A percentile compares a stretch with the other conserved stretches of the same genome.
Evolutionary conservation across 352 stramenopile genomes (phyloP).

Genomic region (Globisporangium radiosum): DNA sequence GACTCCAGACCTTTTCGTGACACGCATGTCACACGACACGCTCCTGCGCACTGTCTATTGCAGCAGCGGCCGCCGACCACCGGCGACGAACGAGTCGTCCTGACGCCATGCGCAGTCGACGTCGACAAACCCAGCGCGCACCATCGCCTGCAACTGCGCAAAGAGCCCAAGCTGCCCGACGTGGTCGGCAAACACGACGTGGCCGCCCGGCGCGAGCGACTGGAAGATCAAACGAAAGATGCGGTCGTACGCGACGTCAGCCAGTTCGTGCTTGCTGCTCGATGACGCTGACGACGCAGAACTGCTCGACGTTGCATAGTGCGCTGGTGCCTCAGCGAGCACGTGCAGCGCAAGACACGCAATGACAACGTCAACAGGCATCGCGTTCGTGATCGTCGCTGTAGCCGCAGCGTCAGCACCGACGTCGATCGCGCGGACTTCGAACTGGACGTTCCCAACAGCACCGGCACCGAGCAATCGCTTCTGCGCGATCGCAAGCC

Average conservation of each 20-base stretch:
- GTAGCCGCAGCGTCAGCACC: background rate
- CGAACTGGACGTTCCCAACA: conserved; percentile 19
- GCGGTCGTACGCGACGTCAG: conserved; percentile 33
- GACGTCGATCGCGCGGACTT: conserved; percentile 11
- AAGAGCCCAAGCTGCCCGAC: conserved; percentile 64
- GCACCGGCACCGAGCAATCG: conserved; percentile 19
- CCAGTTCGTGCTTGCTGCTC: background rate
- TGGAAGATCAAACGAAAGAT: conserved; percentile 51
- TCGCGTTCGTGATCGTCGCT: conserved; percentile 12
- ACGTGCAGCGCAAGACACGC: conserved; percentile 68
- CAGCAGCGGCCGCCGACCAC: conserved; percentile 30
- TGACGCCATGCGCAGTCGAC: conserved; percentile 73
- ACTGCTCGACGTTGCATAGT: conserved; percentile 24
- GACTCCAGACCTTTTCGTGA: no score
- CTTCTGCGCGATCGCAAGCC: conserved; percentile 41
- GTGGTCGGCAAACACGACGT: conserved; percentile 67
- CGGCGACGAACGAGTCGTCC: conserved; percentile 68
- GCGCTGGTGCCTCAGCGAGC: conserved; percentile 38
- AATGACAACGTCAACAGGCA: conserved; percentile 49
- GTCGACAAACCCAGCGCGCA: conserved; percentile 57
- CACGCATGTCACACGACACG: background rate
- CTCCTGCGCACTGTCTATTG: background rate
- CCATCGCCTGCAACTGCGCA: conserved; percentile 47
- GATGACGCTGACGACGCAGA: background rate
- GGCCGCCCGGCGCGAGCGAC: conserved; percentile 49